A percentile compares a stretch with the other conserved stretches of the same genome.
Evolutionary conservation across 257 asterid species (phyloP).

Genomic region (Apocynum venetum): DNA sequence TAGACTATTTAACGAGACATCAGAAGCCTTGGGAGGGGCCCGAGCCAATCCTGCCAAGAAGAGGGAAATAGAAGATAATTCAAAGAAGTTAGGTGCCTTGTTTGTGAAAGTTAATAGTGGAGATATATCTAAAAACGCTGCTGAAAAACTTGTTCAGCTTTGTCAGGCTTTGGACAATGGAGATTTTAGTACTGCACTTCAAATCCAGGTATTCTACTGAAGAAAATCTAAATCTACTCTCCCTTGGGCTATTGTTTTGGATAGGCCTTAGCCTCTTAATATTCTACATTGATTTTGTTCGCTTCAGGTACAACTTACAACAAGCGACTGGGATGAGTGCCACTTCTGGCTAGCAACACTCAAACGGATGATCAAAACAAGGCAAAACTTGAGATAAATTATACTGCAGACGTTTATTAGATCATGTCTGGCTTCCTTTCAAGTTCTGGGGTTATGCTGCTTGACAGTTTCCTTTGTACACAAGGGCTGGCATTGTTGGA

Average conservation of each 20-base stretch:
- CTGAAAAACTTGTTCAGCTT: slow-evolving; percentile 84
- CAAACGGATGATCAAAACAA: slow-evolving; percentile 84
- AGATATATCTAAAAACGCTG: slow-evolving; percentile 87
- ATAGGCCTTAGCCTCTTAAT: neutral
- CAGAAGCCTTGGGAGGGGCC: slow-evolving; percentile 84
- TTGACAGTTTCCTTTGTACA: slow-evolving; percentile 30
- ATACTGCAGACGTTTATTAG: slow-evolving; percentile 5
- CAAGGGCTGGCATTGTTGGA: slow-evolving; percentile 38
- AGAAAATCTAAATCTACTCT: neutral
- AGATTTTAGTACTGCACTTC: slow-evolving; percentile 76
- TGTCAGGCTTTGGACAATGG: slow-evolving; percentile 88
- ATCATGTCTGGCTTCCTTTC: slow-evolving; percentile 1
- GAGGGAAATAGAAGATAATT: slow-evolving; percentile 93
- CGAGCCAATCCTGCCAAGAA: slow-evolving; percentile 88
- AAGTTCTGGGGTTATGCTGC: slow-evolving; percentile 21
- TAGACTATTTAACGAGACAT: slow-evolving; percentile 82
- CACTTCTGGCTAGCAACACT: slow-evolving; percentile 88
- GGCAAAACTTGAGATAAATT: slow-evolving; percentile 69
- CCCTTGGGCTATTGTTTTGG: neutral
- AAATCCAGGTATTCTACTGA: slow-evolving; percentile 63
- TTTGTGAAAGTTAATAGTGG: slow-evolving; percentile 77
- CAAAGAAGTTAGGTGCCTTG: slow-evolving; percentile 80
- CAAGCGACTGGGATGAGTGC: slow-evolving; percentile 99
- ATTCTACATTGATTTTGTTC: slow-evolving; percentile 9
- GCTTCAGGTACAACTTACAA: slow-evolving; percentile 72